Percentiles rank a stretch among this genome's conserved stretches.
These are phyloP conservation scores for Russula foetens DNA, from an alignment of 768 basidiomycete genomes.

Conservation along the genomic window DNA sequence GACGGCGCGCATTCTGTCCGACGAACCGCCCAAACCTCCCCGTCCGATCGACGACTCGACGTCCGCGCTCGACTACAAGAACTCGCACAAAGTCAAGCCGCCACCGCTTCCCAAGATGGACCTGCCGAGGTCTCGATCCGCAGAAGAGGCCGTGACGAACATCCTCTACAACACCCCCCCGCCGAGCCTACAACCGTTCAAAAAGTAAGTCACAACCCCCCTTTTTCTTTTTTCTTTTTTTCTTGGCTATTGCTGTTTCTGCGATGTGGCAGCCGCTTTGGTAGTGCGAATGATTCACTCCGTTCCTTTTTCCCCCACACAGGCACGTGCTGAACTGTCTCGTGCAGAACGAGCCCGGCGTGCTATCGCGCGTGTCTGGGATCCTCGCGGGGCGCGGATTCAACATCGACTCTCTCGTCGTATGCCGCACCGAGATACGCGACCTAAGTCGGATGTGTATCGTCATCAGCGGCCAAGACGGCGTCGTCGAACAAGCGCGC, in stretches of 20 bases:
- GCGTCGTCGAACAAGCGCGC: slow-evolving; percentile 94
- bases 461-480: slow-evolving; percentile 92
- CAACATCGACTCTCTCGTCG: slow-evolving; percentile 98
- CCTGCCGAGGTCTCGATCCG: slow-evolving; percentile 71
- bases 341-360: slow-evolving; percentile 98
- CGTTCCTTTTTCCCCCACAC: neutral
- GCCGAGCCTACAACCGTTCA: slow-evolving; percentile 84
- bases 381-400: slow-evolving; percentile 96
- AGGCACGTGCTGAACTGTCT: slow-evolving; percentile 97
- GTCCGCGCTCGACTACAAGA: slow-evolving; percentile 90
- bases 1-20: slow-evolving; percentile 17
- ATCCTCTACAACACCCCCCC: slow-evolving; percentile 96
- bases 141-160: slow-evolving; percentile 96
- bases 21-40: slow-evolving; percentile 55
- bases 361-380: slow-evolving; percentile 96
- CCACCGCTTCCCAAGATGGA: slow-evolving; percentile 84
- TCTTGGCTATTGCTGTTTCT: neutral
- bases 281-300: too few species aligned
- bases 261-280: neutral
- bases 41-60: slow-evolving; percentile 87
- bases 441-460: slow-evolving; percentile 98
- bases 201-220: slow-evolving; percentile 53
- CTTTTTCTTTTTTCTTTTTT: too few species aligned
- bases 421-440: slow-evolving; percentile 94
- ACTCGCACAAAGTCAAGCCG: slow-evolving; percentile 56